Base-by-base conservation (phyloP, 257 asterid genomes). In the Datura wrightii region DNA sequence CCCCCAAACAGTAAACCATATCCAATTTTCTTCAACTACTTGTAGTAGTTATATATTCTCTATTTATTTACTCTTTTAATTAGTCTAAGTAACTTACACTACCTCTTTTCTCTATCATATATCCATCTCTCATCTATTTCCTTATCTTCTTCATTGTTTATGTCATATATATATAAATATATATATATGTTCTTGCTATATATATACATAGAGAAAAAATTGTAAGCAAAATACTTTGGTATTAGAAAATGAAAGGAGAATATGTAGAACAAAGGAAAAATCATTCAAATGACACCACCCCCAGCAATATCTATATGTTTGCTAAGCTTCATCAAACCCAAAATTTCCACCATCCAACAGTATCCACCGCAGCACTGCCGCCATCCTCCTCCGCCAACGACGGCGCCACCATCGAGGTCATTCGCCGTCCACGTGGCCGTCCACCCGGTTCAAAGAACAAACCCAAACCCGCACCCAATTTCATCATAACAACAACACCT, bases 381-480 rank as follows among this genome's bases (percentile, higher is more conserved):
- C 16, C 69, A 8, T 62, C 62, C 2, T 83, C 88, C 58, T 58
- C 89, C 3, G 71, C 83, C 53, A 71, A 82, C 85, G 98, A 92
- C 78, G 97, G 95, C n/a, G 92, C 96, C 31, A 78, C 91, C 62
- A 94, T 94, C 18, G 98, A 94, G 31, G 92, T 92, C 11, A 87
- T 85, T 74, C 98, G 98, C 44, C 94, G 97, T 55, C 94, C 98
- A 15, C 95, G 97, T 0, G 98, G 98, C 48, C 91, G 98, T 5
- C 97, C 97, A 0, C 95, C 95, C 0, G 98, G 98, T 2, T 92
- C 98, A 3, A 92, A 89, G 78, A 94, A 94, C 86, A 94, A 90
- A 44, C 87, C 92, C 5, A 91, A 87, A 84, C 91, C 93, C 1
- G 89, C 93, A 5, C 3, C 42, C 52, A 15, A 8, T 11, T 46